Evolutionary conservation across 2,329 filamentous ascomycete genomes (phyloP).

Genomic region (Grosmannia clavigera): DNA sequence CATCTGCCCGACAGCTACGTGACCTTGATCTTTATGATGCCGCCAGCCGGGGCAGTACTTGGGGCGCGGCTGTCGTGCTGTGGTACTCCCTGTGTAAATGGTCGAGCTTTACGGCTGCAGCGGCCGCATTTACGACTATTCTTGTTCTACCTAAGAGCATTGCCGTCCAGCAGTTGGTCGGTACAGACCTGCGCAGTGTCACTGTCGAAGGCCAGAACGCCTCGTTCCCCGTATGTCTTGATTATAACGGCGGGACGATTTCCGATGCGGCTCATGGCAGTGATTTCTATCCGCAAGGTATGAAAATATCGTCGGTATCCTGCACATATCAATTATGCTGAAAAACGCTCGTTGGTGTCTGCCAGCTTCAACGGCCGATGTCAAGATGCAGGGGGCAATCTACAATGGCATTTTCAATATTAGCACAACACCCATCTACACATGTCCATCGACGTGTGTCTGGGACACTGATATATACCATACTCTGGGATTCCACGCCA

Average conservation of each 20-base stretch:
- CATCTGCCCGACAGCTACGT: not conserved
- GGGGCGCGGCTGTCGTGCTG: not conserved
- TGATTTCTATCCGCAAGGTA: not conserved
- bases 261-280: not conserved
- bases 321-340: not conserved
- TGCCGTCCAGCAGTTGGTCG: not conserved
- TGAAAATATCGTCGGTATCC: not conserved
- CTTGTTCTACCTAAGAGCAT: not conserved
- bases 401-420: not conserved
- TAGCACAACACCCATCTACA: not conserved
- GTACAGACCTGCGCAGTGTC: not conserved
- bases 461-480: not conserved
- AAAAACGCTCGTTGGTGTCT: not conserved
- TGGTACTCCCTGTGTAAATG: not conserved
- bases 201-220: not conserved
- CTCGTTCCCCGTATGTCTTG: not conserved
- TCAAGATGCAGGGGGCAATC: not conserved
- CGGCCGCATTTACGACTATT: not conserved
- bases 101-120: not conserved
- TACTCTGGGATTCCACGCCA: not conserved
- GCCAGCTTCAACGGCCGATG: not conserved
- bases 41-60: not conserved
- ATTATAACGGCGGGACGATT: not conserved
- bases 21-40: not conserved
- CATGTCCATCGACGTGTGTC: not conserved